Evolutionary conservation across 176 grass and related monocot species (phyloP), one percentile per base, ranked within the genome.

Genomic region (Zizania latifolia): DNA sequence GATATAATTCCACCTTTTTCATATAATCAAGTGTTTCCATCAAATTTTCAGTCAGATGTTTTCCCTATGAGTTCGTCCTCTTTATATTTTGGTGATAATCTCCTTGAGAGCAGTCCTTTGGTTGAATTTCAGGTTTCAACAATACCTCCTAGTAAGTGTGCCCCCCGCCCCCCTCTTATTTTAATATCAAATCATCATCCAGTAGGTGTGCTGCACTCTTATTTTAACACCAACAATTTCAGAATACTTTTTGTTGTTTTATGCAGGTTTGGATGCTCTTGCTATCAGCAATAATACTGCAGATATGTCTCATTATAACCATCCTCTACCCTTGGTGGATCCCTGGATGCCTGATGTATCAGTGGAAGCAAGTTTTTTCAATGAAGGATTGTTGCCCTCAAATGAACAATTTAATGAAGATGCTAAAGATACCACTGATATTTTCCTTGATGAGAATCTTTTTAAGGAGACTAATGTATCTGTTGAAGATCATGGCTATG

Each of bases 201-300:
- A 23, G 78, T 90, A 85, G 87, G 70, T 83, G 27, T 63, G 9
- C 30, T 58, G n/a, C 28, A 23, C 12, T 36, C 6, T 57, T 75
- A 53, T 56, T 46, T 30, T 54, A 28, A 50, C 55, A 3, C n/a
- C 1, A 3, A 71, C 8, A 41, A 74, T 58, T 26, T 38, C 31
- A 80, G 3, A 24, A 38, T 46, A 23, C 51, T 76, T 72, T 63
- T 16, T 54, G 26, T 40, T 71, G 11, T 2, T 62, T 22, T 76
- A 70, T 83, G 37, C 78, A 83, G 85, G 65, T 71, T 58, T n/a
- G 0, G 65, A 75, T 63, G 23, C 10, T 72, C 8, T 73, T 8
- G 8, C 10, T 57, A 32, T n/a, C 10, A 21, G n/a, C 55, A 54
- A 55, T 45, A 60, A 58, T 36, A 26, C 68, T 72, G 29, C 16